Conservation (phyloP, 805 yeast genomes). For the Starmerella khaoyaiensis region DNA sequence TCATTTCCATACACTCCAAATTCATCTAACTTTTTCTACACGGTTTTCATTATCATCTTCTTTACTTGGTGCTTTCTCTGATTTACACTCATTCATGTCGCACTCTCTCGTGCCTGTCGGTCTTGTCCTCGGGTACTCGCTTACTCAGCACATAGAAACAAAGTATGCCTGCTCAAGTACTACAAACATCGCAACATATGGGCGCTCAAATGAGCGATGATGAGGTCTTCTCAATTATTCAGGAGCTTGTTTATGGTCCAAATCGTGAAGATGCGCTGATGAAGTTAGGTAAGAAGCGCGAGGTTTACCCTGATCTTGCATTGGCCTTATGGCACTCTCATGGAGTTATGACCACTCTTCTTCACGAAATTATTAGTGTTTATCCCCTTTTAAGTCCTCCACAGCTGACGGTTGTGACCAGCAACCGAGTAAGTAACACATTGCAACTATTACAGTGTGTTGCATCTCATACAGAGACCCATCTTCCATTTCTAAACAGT, state of each 20-base stretch:
- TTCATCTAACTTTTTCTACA: too few species aligned
- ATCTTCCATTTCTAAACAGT: conserved; percentile 72
- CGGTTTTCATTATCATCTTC: too few species aligned
- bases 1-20: too few species aligned
- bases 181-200: too few species aligned
- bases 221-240: conserved; percentile 50
- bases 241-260: conserved; percentile 79
- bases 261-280: conserved; percentile 84
- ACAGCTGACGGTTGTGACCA: conserved; percentile 65
- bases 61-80: too few species aligned
- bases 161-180: too few species aligned
- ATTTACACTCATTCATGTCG: too few species aligned
- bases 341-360: conserved; percentile 85
- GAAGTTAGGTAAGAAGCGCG: conserved; percentile 87
- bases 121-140: too few species aligned
- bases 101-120: too few species aligned
- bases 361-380: conserved; percentile 81
- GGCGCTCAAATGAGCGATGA: too few species aligned
- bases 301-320: conserved; percentile 87
- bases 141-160: too few species aligned
- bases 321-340: conserved; percentile 87
- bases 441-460: conserved; percentile 90
- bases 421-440: conserved; percentile 92
- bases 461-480: conserved; percentile 86
- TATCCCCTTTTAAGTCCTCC: conserved; percentile 87